Evolutionary conservation across 345 rosid genomes (phyloP), one percentile per base, ranked within the genome.

Genomic region (Populus alba): DNA sequence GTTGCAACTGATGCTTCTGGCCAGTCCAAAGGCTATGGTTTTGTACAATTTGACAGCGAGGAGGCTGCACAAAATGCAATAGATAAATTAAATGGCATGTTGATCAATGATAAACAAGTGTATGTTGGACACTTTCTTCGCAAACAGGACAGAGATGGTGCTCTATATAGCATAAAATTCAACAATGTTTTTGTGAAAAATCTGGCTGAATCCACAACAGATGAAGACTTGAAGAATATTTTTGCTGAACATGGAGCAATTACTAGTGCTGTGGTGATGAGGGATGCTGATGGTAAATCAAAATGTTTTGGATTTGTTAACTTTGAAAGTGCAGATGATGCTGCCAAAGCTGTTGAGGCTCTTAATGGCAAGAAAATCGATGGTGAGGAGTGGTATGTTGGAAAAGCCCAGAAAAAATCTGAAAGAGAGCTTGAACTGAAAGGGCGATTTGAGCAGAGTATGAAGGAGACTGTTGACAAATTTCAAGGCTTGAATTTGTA

Each of bases 221-320:
- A 81, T 1, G 83, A 81, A n/a, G 79, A 75, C 16, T 71, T 81
- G 43, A 76, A 76, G 73, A 72, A 66, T 4, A 23, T 55, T 66
- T 81, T 81, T 76, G 79, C 73, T 15, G 80, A 76, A 31, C 72
- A 37, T 71, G 83, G 83, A 35, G 15, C 63, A 23, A 76, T 81
- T 20, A 66, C 83, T 35, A 81, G 83, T 76, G 73, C 79, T 35
- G 83, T 76, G 16, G 83, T 81, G 59, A 81, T 81, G 83, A 71
- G 80, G 31, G 77, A 81, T 66, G 80, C 69, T 13, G 73, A 81
- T 27, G 83, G 83, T 8, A 81, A 81, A 35, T 81, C 83, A 0
- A 81, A 41, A 43, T 81, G 83, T 63, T 81, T 81, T 75, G 83
- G 83, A n/a, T 81, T 81, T 76, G 80, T 81, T 11, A 81, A 81